Conservation (phyloP, 768 basidiomycete genomes). For the Tricholoma flavovirens region DNA sequence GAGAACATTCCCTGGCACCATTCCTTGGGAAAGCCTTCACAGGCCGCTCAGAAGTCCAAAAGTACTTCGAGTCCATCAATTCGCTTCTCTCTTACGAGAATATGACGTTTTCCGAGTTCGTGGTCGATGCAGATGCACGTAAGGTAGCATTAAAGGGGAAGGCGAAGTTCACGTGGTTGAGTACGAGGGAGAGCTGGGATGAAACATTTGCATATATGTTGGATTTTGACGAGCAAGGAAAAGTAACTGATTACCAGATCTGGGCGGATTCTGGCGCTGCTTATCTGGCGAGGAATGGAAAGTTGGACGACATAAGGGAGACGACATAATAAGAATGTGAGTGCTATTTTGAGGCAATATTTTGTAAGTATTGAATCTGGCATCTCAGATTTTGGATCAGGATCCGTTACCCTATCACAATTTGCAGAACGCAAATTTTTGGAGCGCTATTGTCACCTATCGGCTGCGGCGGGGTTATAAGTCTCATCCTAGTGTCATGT, state of each 20-base stretch:
- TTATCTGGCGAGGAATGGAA: slow-evolving; percentile 52
- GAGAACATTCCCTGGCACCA: slow-evolving; percentile 48
- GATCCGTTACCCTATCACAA: no score
- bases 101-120: slow-evolving; percentile 50
- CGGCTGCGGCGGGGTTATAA: neutral
- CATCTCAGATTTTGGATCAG: no score
- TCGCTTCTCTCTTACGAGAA: slow-evolving; percentile 43
- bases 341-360: no score
- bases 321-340: slow-evolving; percentile 2
- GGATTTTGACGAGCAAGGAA: slow-evolving; percentile 52
- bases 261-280: slow-evolving; percentile 67
- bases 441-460: neutral
- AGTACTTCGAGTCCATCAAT: slow-evolving; percentile 46
- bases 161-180: slow-evolving; percentile 52
- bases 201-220: slow-evolving; percentile 57
- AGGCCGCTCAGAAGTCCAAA: slow-evolving; percentile 35
- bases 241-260: slow-evolving; percentile 55
- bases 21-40: slow-evolving; percentile 50
- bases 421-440: no score
- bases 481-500: no score
- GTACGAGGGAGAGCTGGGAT: slow-evolving; percentile 50
- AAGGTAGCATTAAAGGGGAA: slow-evolving; percentile 52
- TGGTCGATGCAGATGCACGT: slow-evolving; percentile 43
- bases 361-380: no score
- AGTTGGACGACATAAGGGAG: slow-evolving; percentile 27